Evolutionary conservation across 139 green algal species (phyloP).

Genomic region (Diplosphaera chodatii): DNA sequence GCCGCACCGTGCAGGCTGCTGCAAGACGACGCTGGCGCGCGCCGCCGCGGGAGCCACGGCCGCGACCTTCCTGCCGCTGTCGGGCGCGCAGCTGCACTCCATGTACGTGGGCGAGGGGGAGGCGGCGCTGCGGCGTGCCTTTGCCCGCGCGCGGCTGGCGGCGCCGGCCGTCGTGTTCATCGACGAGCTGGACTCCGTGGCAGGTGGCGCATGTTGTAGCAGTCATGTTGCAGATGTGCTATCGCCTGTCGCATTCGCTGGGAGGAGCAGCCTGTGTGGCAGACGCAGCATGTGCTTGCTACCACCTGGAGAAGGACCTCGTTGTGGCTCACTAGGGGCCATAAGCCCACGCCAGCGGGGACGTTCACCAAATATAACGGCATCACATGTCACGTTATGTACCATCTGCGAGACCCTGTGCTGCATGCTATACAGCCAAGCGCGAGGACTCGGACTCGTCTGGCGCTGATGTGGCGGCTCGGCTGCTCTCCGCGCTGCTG

Average conservation of each 20-base stretch:
- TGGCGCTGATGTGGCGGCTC: conserved; percentile 27
- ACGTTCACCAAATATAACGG: no score
- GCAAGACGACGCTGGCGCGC: conserved; percentile 79
- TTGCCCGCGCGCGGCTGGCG: conserved; percentile 59
- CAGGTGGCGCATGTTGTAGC: no score
- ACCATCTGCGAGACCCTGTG: no score
- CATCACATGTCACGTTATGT: no score
- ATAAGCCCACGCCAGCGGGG: no score
- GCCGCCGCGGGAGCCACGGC: conserved; percentile 61
- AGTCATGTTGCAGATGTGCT: no score
- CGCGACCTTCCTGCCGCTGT: conserved; percentile 65
- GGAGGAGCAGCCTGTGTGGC: no score
- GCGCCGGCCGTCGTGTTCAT: conserved; percentile 80
- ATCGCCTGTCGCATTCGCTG: no score
- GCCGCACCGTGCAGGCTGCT: conserved; percentile 66
- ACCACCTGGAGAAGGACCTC: no score
- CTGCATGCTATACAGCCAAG: no score
- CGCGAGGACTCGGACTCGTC: conserved; percentile 11
- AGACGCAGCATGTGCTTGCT: no score
- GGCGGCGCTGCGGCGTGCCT: conserved; percentile 58
- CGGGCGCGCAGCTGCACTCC: conserved; percentile 60
- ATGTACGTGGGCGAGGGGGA: conserved; percentile 90
- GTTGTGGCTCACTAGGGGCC: no score
- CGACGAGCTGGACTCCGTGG: conserved; percentile 81
- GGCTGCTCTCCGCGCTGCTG: conserved; percentile 73